Conservation (phyloP, 2,329 filamentous ascomycete genomes). For the Malbranchea cinnamomea region DNA sequence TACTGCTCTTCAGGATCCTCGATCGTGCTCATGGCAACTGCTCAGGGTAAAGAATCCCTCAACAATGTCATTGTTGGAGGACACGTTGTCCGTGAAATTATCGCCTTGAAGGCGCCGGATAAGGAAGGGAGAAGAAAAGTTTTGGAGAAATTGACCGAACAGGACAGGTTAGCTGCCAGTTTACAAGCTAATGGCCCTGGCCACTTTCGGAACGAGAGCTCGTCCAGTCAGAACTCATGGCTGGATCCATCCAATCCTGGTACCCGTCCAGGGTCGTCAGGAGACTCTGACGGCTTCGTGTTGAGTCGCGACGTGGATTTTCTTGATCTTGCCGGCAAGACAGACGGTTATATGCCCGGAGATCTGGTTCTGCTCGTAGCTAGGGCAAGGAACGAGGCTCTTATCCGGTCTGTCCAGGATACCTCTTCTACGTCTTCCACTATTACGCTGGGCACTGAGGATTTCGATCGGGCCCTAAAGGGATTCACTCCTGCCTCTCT, state of each 20-base stretch:
- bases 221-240: slow-evolving; percentile 48
- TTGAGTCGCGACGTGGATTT: slow-evolving; percentile 71
- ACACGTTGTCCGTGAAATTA: slow-evolving; percentile 81
- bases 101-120: slow-evolving; percentile 77
- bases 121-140: slow-evolving; percentile 79
- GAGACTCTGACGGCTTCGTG: slow-evolving; percentile 46
- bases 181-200: slow-evolving; percentile 19
- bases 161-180: slow-evolving; percentile 24
- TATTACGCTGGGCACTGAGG: slow-evolving; percentile 52
- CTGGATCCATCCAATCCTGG: slow-evolving; percentile 55
- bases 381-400: slow-evolving; percentile 76
- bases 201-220: slow-evolving; percentile 20
- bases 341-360: slow-evolving; percentile 95
- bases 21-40: slow-evolving; percentile 77
- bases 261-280: slow-evolving; percentile 32
- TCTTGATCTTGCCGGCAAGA: slow-evolving; percentile 81
- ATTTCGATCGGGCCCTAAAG: slow-evolving; percentile 73
- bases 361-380: slow-evolving; percentile 77
- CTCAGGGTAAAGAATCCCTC: slow-evolving; percentile 81
- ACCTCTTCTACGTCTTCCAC: slow-evolving; percentile 33
- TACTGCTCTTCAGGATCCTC: slow-evolving; percentile 67
- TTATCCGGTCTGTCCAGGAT: slow-evolving; percentile 64
- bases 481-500: slow-evolving; percentile 92
- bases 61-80: slow-evolving; percentile 84
- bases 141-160: slow-evolving; percentile 59